phyloP scores from a whole-genome alignment of 352 stramenopile species.

The Elongisporangium anandrum region DNA sequence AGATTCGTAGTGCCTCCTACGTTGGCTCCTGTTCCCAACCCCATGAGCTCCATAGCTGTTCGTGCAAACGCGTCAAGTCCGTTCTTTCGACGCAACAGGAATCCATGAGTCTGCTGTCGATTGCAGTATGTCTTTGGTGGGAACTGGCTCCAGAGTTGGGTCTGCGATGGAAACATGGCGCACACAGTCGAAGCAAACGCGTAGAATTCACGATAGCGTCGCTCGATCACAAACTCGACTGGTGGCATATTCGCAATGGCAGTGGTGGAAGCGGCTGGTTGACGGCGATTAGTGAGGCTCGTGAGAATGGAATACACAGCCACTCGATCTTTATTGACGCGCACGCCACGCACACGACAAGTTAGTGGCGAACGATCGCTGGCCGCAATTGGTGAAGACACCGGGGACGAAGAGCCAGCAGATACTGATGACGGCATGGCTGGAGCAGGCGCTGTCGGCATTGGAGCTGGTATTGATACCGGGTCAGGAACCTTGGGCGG shows the following conservation, averaged over 20 bases:
- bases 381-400: neutral
- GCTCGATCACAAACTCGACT: conserved; percentile 47
- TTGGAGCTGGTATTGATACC: too few species aligned
- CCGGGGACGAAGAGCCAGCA: neutral
- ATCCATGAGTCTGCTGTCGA: conserved; percentile 34
- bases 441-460: neutral
- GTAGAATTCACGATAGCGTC: conserved; percentile 78
- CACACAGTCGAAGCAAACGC: conserved; percentile 55
- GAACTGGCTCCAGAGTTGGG: conserved; percentile 44
- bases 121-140: conserved; percentile 72
- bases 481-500: too few species aligned
- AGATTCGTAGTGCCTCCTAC: neutral
- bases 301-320: conserved; percentile 59
- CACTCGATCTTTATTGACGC: conserved; percentile 42
- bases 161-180: conserved; percentile 52
- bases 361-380: conserved; percentile 12
- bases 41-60: conserved; percentile 53
- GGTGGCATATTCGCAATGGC: conserved; percentile 1
- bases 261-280: conserved; percentile 1
- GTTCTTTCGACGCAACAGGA: conserved; percentile 56
- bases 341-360: conserved; percentile 51
- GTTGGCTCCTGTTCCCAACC: conserved; percentile 34
- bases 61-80: conserved; percentile 66
- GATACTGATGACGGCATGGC: neutral
- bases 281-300: conserved; percentile 18